Conservation (phyloP, 108 stramenopile species). For the Phaeodactylum tricornutum region DNA sequence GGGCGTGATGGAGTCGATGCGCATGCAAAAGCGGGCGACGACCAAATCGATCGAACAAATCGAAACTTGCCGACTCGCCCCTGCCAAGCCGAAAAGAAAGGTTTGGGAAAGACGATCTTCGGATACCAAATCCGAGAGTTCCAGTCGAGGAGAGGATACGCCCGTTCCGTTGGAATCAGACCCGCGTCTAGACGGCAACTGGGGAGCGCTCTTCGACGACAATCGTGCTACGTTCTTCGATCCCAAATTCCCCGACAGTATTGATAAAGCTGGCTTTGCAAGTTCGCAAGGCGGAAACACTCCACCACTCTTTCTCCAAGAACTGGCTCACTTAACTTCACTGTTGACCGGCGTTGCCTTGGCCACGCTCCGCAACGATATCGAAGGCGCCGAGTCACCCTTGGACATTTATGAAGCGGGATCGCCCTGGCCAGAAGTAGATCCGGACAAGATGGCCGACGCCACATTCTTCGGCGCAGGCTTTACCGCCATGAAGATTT, state of each 20-base stretch:
- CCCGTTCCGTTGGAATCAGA: conserved; percentile 30
- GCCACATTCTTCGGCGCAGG: background rate
- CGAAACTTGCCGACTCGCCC: background rate
- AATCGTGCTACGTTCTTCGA: conserved; percentile 29
- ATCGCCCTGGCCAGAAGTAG: conserved; percentile 46
- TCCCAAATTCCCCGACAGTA: background rate
- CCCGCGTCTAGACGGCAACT: conserved; percentile 50
- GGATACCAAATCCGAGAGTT: background rate
- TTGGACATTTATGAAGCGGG: conserved; percentile 41
- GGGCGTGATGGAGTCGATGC: background rate
- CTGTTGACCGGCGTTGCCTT: conserved; percentile 54
- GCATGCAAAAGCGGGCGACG: background rate
- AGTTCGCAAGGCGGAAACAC: conserved; percentile 44
- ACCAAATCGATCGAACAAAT: conserved; percentile 6
- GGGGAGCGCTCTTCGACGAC: conserved; percentile 29
- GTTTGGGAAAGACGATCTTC: too few relatives aligned
- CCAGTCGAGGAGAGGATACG: conserved; percentile 10
- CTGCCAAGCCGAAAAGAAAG: background rate
- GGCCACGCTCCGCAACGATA: conserved; percentile 60
- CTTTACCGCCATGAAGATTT: conserved; percentile 1
- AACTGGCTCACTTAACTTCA: conserved; percentile 60
- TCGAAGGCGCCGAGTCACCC: conserved; percentile 53
- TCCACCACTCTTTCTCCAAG: conserved; percentile 64
- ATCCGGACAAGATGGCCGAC: conserved; percentile 41
- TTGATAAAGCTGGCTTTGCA: conserved; percentile 33